Percentiles rank a stretch among this genome's conserved stretches.
phyloP scores from a whole-genome alignment of 306 rosid genomes.

The Lathyrus sativus region DNA sequence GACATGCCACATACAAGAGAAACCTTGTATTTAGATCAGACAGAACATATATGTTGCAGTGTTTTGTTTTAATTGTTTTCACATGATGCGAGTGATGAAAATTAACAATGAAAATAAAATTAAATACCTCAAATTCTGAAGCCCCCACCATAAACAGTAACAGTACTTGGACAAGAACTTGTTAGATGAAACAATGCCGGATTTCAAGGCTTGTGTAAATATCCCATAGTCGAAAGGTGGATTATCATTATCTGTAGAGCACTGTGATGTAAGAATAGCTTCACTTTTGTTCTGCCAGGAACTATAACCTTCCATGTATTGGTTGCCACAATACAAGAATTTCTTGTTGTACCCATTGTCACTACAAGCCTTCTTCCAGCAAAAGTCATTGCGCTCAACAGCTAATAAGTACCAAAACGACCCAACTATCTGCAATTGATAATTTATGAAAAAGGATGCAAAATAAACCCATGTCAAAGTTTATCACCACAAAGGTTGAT shows the following conservation, averaged over 20 bases:
- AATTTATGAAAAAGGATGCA: conserved; percentile 15
- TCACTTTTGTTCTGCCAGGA: conserved; percentile 47
- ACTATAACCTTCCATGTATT: conserved; percentile 35
- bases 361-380: conserved; percentile 80
- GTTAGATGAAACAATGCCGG: conserved; percentile 63
- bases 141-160: conserved; percentile 99
- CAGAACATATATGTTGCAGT: no score
- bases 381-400: conserved; percentile 83
- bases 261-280: conserved; percentile 35
- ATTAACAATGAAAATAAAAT: conserved; percentile 7
- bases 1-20: no score
- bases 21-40: no score
- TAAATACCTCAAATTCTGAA: conserved; percentile 85
- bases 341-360: conserved; percentile 41
- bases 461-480: conserved; percentile 26
- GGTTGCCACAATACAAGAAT: conserved; percentile 74
- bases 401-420: conserved; percentile 96
- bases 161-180: conserved; percentile 75
- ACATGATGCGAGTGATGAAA: background rate
- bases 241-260: conserved; percentile 44
- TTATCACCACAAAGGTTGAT: conserved; percentile 13
- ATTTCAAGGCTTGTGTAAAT: conserved; percentile 63
- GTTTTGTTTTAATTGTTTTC: conserved; percentile 5
- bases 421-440: conserved; percentile 81
- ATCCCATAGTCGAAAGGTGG: conserved; percentile 79